Evolutionary conservation across 345 rosid genomes (phyloP), one percentile per base, ranked within the genome.

Genomic region (Citrus reticulata): DNA sequence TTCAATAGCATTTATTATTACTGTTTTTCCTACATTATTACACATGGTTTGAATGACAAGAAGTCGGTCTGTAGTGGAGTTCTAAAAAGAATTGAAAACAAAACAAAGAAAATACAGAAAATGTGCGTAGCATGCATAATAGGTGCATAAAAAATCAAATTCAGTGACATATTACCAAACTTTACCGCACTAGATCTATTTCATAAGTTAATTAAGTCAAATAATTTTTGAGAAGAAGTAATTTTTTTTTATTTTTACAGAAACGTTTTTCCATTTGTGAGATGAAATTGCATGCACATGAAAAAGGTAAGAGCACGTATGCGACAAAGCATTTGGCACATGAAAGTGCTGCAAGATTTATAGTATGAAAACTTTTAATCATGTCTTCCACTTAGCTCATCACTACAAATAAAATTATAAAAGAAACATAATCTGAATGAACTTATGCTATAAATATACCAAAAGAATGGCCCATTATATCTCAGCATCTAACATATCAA

Each of bases 221-320:
- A 62, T 13, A 13, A 46, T 46, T 29, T 62, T 61, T 62, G 0
- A 3, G 5, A 0, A 30, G 7, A 9, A 63, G 16, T 6, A 27
- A 0, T 0, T 6, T 35, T 62, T 27, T 62, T 3, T 13, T 46
- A 25, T 42, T 46, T 42, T 0, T 42, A 3, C 1, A 13, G 13
- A 11, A 13, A 46, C 1, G 39, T 20, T n/a, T 42, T 63, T 55
- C 68, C 69, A 58, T 57, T 68, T 68, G 40, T 64, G 69, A 68
- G 78, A 60, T 34, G 42, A 72, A 72, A 6, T 37, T 69, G 76
- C 75, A 80, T 75, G 76, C 76, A 75, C 65, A 22, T 69, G 57
- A 80, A 74, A 74, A 74, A 29, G 58, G 57, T 40, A 3, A 61
- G 24, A 73, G 66, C 34, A 40, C 46, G 46, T 2, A 2, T 40